Evolutionary conservation across 306 rosid genomes (phyloP), one percentile per base, ranked within the genome.

Genomic region (Mucuna pruriens): DNA sequence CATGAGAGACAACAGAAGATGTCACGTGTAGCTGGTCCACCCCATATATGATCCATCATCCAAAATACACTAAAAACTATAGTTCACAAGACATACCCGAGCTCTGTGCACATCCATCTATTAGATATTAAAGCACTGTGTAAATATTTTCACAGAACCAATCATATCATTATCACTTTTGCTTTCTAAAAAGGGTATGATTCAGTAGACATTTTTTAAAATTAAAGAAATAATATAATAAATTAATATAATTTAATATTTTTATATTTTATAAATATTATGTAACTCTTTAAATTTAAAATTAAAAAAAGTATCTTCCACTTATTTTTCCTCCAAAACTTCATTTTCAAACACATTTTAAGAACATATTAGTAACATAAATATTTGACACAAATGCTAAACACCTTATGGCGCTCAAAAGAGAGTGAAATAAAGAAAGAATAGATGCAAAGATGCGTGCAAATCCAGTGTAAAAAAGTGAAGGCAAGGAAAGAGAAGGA

Each of bases 1-100:
- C 87, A 87, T 78, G 91, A 80, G 89, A 86, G 89, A 86, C 85
- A 88, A 79, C 67, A 83, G 89, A 88, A 85, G 86, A 88, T 88
- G 86, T 84, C 96, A 83, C 84, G 96, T 89, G 93, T 88, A 85
- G 74, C 63, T 62, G 82, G 82, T 72, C 84, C 75, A 73, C 60
- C 70, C 60, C 3, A 7, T 36, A 36, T 33, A 33, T 33, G 70
- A 63, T 63, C 42, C 42, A 15, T 31, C 11, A 34, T 64, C n/a
- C 31, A 9, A 4, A 65, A 65, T 60, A 44, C 82, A n/a, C 36
- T 40, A 13, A 54, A 67, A 67, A 67, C 76, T 6, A 31, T 4
- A 17, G 9, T 23, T 71, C 79, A 71, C 73, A 75, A 44, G 65
- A 42, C 72, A 68, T 71, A 10, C n/a, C 26, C 31, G 62, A 45